These are phyloP conservation scores for Russula foetens DNA, from an alignment of 768 basidiomycete genomes.

Conservation along the genomic window DNA sequence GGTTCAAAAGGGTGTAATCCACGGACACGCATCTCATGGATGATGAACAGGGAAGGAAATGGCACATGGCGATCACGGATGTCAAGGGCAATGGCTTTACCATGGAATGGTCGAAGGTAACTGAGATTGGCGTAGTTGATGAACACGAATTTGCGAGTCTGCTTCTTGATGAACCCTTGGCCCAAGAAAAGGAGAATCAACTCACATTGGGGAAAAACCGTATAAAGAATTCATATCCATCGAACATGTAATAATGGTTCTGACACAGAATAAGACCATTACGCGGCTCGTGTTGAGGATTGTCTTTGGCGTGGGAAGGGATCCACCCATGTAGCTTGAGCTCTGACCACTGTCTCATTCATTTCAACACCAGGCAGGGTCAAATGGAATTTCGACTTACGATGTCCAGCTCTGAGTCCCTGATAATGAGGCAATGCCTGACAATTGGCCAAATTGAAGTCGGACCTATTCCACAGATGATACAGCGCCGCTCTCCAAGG, in stretches of 20 bases:
- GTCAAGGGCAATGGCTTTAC: constrained; percentile 32
- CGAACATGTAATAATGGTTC: constrained; percentile 18
- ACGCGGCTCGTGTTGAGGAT: not conserved
- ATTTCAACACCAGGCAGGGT: too few species aligned
- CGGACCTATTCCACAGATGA: constrained; percentile 9
- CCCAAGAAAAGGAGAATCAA: not conserved
- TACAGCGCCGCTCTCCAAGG: not conserved
- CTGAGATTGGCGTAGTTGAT: constrained; percentile 25
- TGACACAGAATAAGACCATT: not conserved
- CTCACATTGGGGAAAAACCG: constrained; percentile 25
- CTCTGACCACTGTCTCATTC: not conserved
- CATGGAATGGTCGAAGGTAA: constrained; percentile 24
- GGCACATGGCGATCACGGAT: constrained; percentile 25
- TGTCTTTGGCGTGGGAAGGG: not conserved
- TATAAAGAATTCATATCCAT: constrained; percentile 24
- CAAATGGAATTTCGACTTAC: not conserved
- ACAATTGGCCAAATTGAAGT: not conserved
- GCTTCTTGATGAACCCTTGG: not conserved
- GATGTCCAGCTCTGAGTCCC: accelerated
- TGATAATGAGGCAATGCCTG: not conserved
- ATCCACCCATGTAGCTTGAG: not conserved
- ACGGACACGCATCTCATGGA: constrained; percentile 32
- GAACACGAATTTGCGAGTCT: constrained; percentile 24
- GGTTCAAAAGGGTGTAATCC: constrained; percentile 27
- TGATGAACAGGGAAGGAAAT: constrained; percentile 29